Conservation (phyloP, 2,329 filamentous ascomycete genomes). For the Calycina herbarum region DNA sequence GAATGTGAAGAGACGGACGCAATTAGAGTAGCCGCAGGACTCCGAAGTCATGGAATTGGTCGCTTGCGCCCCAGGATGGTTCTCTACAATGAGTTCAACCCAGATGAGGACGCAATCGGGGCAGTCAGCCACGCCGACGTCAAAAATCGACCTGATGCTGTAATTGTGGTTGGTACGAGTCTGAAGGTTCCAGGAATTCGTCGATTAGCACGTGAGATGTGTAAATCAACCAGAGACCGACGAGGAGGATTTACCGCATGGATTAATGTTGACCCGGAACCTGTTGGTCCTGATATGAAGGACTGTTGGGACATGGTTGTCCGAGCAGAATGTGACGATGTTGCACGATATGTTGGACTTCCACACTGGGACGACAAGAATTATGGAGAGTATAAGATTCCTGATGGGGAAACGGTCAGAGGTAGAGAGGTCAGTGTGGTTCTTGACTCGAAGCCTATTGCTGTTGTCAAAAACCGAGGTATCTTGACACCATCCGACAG, state of each 20-base stretch:
- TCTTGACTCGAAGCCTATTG: constrained; percentile 40
- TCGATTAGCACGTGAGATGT: constrained; percentile 87
- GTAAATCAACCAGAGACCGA: constrained; percentile 77
- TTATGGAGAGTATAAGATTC: constrained; percentile 49
- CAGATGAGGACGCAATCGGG: constrained; percentile 93
- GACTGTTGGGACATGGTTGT: constrained; percentile 93
- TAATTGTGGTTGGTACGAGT: constrained; percentile 93
- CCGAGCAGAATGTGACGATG: constrained; percentile 81
- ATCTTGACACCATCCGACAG: constrained; percentile 61
- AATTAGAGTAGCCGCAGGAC: constrained; percentile 75
- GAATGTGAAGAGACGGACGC: constrained; percentile 74
- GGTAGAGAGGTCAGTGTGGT: constrained; percentile 45
- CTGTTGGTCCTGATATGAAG: constrained; percentile 79
- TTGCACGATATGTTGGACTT: constrained; percentile 70
- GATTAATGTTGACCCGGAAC: constrained; percentile 89
- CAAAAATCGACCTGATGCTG: constrained; percentile 80
- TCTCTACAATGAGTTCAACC: constrained; percentile 95
- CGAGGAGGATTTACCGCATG: constrained; percentile 86
- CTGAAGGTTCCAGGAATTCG: constrained; percentile 93
- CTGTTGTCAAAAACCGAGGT: constrained; percentile 46
- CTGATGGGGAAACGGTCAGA: constrained; percentile 44
- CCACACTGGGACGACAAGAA: constrained; percentile 60
- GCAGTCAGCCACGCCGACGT: constrained; percentile 86
- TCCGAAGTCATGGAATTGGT: constrained; percentile 91
- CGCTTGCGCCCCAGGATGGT: constrained; percentile 89